Evolutionary conservation across 2,329 filamentous ascomycete species (phyloP), one percentile per base, ranked within the genome.

Genomic region (Clarireedia homoeocarpa): DNA sequence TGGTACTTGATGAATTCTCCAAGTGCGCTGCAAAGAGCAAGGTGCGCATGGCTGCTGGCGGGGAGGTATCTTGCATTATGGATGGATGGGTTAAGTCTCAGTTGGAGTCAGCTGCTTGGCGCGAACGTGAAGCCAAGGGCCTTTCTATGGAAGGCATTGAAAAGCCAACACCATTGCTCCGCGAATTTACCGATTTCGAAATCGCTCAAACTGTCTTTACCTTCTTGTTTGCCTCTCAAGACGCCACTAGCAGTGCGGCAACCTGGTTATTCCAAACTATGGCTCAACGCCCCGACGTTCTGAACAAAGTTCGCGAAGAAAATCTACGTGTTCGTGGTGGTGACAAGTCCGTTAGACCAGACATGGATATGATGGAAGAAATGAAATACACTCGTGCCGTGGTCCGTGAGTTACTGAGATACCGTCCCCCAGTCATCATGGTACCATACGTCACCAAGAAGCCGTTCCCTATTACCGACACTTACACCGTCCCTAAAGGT

Each of bases 251-350:
- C 74, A 95, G 89, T 67, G 92, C 94, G 59, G 84, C 82, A 67
- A 96, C 91, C 53, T 97, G 94, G 91, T 75, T 97, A 62, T 96
- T 96, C 80, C 94, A 99, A 76, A 82, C 90, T 67, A 85, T 90
- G 76, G 91, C 94, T 48, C 90, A 97, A 74, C 86, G 91, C 62
- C 92, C 92, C n/a, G 92, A 97, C 58, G 79, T 95, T 53, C 79
- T 97, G 54, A 88, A 92, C 68, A 89, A 89, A 66, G 82, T 99
- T 55, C 89, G 92, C 47, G 91, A 95, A 69, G 94, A 99, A 77
- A 95, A 96, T 74, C 74, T 92, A 61, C 77, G 79, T 62, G 77
- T 86, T 51, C 85, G 91, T 63, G 85, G 85, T 65, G 90, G 90
- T 56, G 82, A 96, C 69, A 77, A 82, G 60, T 75, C 87, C 61